Conservation (phyloP, 768 basidiomycete species). For the Amanita pallidorosea region DNA sequence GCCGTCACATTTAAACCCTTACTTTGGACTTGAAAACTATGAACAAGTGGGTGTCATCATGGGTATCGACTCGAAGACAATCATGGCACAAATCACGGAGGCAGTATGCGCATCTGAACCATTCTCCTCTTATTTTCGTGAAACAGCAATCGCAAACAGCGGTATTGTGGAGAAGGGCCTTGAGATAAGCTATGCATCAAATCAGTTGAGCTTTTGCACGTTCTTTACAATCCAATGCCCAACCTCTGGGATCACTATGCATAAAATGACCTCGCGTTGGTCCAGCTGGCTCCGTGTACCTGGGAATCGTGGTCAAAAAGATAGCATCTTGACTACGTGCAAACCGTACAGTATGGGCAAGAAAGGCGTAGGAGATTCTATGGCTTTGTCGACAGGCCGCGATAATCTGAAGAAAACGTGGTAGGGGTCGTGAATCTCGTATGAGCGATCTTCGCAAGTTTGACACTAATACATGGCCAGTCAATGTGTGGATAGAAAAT, state of each 20-base stretch:
- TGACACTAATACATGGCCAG: slow-evolving; percentile 46
- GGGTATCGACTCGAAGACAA: slow-evolving; percentile 75
- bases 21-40: slow-evolving; percentile 82
- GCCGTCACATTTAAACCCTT: slow-evolving; percentile 11
- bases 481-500: slow-evolving; percentile 2
- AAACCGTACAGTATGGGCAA: slow-evolving; percentile 31
- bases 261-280: slow-evolving; percentile 30
- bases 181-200: slow-evolving; percentile 44
- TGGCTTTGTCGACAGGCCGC: slow-evolving; percentile 55
- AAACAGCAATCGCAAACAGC: slow-evolving; percentile 87
- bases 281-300: slow-evolving; percentile 57
- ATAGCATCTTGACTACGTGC: slow-evolving; percentile 15
- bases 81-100: slow-evolving; percentile 76
- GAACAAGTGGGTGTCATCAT: slow-evolving; percentile 76
- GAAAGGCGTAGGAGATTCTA: slow-evolving; percentile 43
- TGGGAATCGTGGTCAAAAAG: slow-evolving; percentile 15
- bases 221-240: not conserved
- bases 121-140: slow-evolving; percentile 71
- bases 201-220: not conserved
- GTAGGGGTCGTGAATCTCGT: slow-evolving; percentile 69
- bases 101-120: slow-evolving; percentile 89
- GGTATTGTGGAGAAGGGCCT: slow-evolving; percentile 43
- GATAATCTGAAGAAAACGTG: slow-evolving; percentile 87
- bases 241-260: slow-evolving; percentile 46
- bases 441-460: slow-evolving; percentile 69